phyloP scores from a whole-genome alignment of 495 filamentous ascomycete species.

The Penicillium bialowiezense region DNA sequence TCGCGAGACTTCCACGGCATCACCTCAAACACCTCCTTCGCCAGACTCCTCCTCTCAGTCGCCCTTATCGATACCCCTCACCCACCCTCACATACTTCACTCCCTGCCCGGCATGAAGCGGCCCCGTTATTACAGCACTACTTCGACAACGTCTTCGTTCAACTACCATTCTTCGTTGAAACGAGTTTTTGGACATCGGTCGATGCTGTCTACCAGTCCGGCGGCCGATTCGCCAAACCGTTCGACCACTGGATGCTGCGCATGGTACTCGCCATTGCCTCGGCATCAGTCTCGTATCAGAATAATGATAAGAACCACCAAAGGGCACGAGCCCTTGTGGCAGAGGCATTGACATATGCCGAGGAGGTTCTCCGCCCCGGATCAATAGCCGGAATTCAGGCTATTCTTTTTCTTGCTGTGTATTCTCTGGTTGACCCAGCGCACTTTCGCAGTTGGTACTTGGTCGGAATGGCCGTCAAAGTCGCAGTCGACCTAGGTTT shows the following conservation, averaged over 20 bases:
- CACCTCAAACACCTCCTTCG: slow-evolving; percentile 79
- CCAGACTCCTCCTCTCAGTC: slow-evolving; percentile 73
- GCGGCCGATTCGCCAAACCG: slow-evolving; percentile 57
- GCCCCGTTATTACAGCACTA: slow-evolving; percentile 74
- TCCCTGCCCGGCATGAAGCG: slow-evolving; percentile 66
- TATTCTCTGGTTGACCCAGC: slow-evolving; percentile 85
- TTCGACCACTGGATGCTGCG: slow-evolving; percentile 82
- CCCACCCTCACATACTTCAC: slow-evolving; percentile 47
- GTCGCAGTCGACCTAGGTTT: slow-evolving; percentile 83
- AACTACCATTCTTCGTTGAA: slow-evolving; percentile 79
- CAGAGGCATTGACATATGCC: slow-evolving; percentile 67
- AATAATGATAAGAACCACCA: slow-evolving; percentile 60
- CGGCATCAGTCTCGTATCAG: slow-evolving; percentile 65
- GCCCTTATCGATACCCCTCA: slow-evolving; percentile 64
- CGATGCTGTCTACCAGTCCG: slow-evolving; percentile 71
- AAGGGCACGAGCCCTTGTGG: slow-evolving; percentile 64
- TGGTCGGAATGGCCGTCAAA: slow-evolving; percentile 82
- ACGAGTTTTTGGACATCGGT: slow-evolving; percentile 70
- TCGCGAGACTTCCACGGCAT: slow-evolving; percentile 89
- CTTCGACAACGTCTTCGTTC: slow-evolving; percentile 71
- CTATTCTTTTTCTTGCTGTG: slow-evolving; percentile 76
- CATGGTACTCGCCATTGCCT: slow-evolving; percentile 83
- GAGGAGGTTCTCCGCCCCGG: slow-evolving; percentile 81
- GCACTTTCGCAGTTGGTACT: slow-evolving; percentile 87
- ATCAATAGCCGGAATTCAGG: slow-evolving; percentile 77